Evolutionary conservation across 495 filamentous ascomycete species (phyloP).

Genomic region (Terfezia boudieri): DNA sequence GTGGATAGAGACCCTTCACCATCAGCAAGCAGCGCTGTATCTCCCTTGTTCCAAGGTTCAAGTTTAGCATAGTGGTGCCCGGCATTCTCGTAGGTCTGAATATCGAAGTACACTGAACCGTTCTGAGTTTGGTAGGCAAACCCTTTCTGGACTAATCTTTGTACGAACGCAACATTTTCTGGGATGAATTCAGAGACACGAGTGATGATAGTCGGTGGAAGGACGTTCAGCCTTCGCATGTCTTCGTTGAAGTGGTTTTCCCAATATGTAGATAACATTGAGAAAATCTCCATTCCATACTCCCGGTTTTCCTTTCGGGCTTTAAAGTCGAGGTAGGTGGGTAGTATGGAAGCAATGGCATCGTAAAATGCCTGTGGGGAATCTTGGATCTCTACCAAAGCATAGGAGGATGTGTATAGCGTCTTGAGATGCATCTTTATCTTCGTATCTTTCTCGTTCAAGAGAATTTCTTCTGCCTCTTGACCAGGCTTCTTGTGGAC

Average conservation of each 20-base stretch:
- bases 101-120: constrained; percentile 90
- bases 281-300: constrained; percentile 59
- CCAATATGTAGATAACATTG: constrained; percentile 56
- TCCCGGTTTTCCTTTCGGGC: constrained; percentile 45
- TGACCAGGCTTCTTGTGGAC: constrained; percentile 1
- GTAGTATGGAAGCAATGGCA: constrained; percentile 41
- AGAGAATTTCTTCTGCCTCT: constrained; percentile 3
- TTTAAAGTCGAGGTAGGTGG: constrained; percentile 64
- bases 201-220: constrained; percentile 58
- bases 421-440: constrained; percentile 84
- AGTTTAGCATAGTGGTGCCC: constrained; percentile 71
- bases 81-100: constrained; percentile 57
- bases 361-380: constrained; percentile 35
- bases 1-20: constrained; percentile 63
- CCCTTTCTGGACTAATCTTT: constrained; percentile 46
- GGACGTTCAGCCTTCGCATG: constrained; percentile 66
- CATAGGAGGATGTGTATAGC: constrained; percentile 35
- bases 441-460: constrained; percentile 58
- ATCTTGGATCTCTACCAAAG: constrained; percentile 27
- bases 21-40: constrained; percentile 63
- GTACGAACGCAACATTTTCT: constrained; percentile 48
- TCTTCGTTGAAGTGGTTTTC: constrained; percentile 68
- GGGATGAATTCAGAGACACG: constrained; percentile 75
- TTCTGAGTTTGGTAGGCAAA: constrained; percentile 65
- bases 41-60: constrained; percentile 66